phyloP scores from a whole-genome alignment of 139 green algal genomes.

The Nannochloris sp. region DNA sequence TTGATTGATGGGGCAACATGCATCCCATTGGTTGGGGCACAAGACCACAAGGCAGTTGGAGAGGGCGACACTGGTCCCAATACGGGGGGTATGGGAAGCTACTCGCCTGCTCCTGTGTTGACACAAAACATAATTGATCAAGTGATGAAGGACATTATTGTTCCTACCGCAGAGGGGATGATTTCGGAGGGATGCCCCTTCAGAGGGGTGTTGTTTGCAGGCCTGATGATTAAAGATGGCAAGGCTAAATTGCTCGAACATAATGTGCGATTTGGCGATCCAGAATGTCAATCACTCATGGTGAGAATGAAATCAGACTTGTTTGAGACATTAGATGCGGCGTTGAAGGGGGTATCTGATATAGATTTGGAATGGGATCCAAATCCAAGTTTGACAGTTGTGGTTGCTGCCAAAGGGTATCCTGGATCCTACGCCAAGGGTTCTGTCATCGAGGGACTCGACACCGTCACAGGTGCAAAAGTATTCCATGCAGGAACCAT shows the following conservation, averaged over 20 bases:
- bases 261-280: slow-evolving; percentile 97
- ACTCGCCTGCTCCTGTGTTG: slow-evolving; percentile 90
- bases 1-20: slow-evolving; percentile 78
- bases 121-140: slow-evolving; percentile 61
- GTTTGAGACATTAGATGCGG: slow-evolving; percentile 54
- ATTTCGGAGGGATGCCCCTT: slow-evolving; percentile 73
- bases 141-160: slow-evolving; percentile 81
- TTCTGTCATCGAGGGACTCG: slow-evolving; percentile 56
- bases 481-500: slow-evolving; percentile 83
- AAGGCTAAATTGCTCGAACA: slow-evolving; percentile 89
- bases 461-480: slow-evolving; percentile 56
- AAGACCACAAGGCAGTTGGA: slow-evolving; percentile 93
- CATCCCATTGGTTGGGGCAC: slow-evolving; percentile 61
- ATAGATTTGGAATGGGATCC: slow-evolving; percentile 6
- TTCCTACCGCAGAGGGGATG: slow-evolving; percentile 82
- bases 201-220: slow-evolving; percentile 88
- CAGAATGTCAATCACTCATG: slow-evolving; percentile 96
- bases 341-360: slow-evolving; percentile 24
- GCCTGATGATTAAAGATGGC: slow-evolving; percentile 91
- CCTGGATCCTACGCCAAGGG: slow-evolving; percentile 84
- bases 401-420: slow-evolving; percentile 89
- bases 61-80: slow-evolving; percentile 96
- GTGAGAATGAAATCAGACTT: slow-evolving; percentile 80
- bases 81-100: slow-evolving; percentile 97
- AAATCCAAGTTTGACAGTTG: slow-evolving; percentile 61